Base-by-base conservation (phyloP, 768 basidiomycete species). In the Russula ochroleuca region DNA sequence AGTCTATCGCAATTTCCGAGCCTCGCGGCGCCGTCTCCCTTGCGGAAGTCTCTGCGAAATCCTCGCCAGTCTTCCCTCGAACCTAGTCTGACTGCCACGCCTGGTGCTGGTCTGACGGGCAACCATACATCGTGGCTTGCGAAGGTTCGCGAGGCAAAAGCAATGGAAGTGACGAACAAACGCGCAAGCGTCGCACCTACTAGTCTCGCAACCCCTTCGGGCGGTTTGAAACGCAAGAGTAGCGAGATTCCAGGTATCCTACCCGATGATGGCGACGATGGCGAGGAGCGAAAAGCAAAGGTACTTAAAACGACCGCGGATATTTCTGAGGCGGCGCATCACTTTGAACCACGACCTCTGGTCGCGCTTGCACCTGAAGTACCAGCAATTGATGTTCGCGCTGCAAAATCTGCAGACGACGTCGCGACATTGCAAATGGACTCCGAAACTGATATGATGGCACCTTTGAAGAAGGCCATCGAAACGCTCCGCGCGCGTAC, bases 91-190 rank as follows among this genome's bases (percentile, higher is more conserved):
- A 80, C 79, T 3, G 69, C 72, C 13, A 68, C 61, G 6, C 63
- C 67, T 19, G 69, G 66, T 43, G 76, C 78, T n/a, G 72, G 74
- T 23, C 71, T 73, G 31, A 77, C 73, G 11, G 83, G 82, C 3
- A 90, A 88, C 69, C 83, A 90, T 37, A 87, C 87, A 10, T 92
- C 90, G 3, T 92, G 90, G 90, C 73, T 92, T 59, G 83, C 82
- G 74, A 90, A 88, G 69, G 90, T 86, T 15, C 79, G 89, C 40
- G 87, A 89, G 70, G 85, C 80, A 28, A 90, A 90, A 69, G 77
- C 76, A 68, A 33, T 72, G 56, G 74, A 74, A 63, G 64, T 63
- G 19, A 66, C 50, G 14, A 54, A 13, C 33, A 61, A 82, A 74
- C 68, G 73, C 33, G 58, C 72, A 17, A 72, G 65, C 31, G 54